These are phyloP conservation scores for Stagonosporopsis chrysanthemi DNA, from an alignment of 2,329 filamentous ascomycete species.

Conservation along the genomic window DNA sequence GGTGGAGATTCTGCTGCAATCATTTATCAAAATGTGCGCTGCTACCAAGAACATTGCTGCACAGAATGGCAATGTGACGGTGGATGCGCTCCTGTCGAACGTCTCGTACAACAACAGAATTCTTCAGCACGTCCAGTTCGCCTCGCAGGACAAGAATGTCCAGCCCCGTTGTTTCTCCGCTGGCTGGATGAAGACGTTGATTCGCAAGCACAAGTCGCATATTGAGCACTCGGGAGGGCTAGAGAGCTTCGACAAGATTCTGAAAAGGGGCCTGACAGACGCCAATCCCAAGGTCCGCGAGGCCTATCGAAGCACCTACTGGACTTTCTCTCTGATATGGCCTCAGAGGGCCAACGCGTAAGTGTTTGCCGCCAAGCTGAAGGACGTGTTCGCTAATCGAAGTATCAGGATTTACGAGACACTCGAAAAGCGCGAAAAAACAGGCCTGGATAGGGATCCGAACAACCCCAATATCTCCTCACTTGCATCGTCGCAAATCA, in stretches of 20 bases:
- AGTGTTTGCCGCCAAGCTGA: slow-evolving; percentile 45
- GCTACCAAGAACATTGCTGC: slow-evolving; percentile 93
- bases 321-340: slow-evolving; percentile 82
- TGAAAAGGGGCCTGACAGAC: slow-evolving; percentile 88
- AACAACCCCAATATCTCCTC: slow-evolving; percentile 73
- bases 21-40: slow-evolving; percentile 86
- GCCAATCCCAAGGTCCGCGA: slow-evolving; percentile 90
- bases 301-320: slow-evolving; percentile 84
- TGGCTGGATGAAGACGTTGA: slow-evolving; percentile 82
- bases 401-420: slow-evolving; percentile 73
- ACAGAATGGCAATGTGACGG: slow-evolving; percentile 79
- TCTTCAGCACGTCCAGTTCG: slow-evolving; percentile 83
- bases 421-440: slow-evolving; percentile 80
- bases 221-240: slow-evolving; percentile 86
- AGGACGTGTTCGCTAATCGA: slow-evolving; percentile 27
- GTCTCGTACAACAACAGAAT: slow-evolving; percentile 81
- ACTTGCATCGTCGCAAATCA: slow-evolving; percentile 61
- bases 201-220: slow-evolving; percentile 82
- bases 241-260: slow-evolving; percentile 83
- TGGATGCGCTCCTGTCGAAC: slow-evolving; percentile 81
- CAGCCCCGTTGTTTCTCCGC: slow-evolving; percentile 81
- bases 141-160: slow-evolving; percentile 92
- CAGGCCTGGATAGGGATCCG: slow-evolving; percentile 80
- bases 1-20: slow-evolving; percentile 89
- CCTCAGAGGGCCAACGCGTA: slow-evolving; percentile 76